A percentile compares a stretch with the other conserved stretches of the same genome.
phyloP scores from a whole-genome alignment of 768 basidiomycete species.

The Tylopilus cervinicoccineus region DNA sequence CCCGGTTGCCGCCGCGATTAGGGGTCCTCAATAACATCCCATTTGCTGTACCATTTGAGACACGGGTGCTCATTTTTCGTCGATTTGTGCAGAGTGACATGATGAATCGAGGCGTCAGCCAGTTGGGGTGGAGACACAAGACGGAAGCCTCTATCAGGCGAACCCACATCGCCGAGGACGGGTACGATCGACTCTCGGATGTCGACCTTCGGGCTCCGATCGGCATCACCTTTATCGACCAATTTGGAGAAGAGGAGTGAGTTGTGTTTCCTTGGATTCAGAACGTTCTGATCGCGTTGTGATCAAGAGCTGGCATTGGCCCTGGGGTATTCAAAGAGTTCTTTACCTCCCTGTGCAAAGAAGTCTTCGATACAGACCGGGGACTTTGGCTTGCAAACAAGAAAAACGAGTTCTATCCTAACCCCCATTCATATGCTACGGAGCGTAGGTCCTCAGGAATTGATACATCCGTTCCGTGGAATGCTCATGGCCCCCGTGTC shows the following conservation, averaged over 20 bases:
- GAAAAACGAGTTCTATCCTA: constrained; percentile 94
- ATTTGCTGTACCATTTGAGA: constrained; percentile 90
- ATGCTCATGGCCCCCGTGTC: background rate
- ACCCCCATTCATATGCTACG: constrained; percentile 86
- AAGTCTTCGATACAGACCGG: constrained; percentile 92
- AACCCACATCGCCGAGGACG: constrained; percentile 80
- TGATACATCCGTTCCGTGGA: background rate
- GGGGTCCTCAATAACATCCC: constrained; percentile 94
- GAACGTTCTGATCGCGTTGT: constrained; percentile 1
- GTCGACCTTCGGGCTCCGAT: constrained; percentile 78
- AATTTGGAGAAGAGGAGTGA: constrained; percentile 82
- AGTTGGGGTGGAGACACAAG: constrained; percentile 16
- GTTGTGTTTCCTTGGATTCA: constrained; percentile 23
- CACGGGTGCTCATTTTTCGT: constrained; percentile 87
- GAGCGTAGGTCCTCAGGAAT: constrained; percentile 54
- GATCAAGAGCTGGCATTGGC: constrained; percentile 78
- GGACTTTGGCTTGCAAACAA: constrained; percentile 91
- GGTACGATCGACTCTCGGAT: constrained; percentile 79
- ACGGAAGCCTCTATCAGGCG: constrained; percentile 44
- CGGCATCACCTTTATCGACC: constrained; percentile 89
- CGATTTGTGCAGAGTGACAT: constrained; percentile 73
- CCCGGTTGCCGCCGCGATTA: constrained; percentile 62
- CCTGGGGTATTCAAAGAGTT: constrained; percentile 99
- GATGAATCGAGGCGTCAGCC: constrained; percentile 15
- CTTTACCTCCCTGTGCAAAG: constrained; percentile 86